Base-by-base conservation (phyloP, 1,284 basidiomycete genomes). In the Rhodotorula sp. region DNA sequence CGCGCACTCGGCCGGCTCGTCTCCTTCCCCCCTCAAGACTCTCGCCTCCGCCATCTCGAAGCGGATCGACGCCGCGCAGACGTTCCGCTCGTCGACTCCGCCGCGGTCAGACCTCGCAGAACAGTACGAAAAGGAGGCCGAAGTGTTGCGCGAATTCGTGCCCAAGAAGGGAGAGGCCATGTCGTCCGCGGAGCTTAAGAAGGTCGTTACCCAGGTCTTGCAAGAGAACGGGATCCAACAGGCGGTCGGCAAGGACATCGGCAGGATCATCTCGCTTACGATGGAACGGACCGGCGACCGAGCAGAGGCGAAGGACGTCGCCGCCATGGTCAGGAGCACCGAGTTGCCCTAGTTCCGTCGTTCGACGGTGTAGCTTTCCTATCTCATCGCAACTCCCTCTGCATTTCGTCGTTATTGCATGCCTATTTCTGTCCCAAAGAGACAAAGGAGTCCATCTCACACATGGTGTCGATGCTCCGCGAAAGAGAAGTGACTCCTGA, bases 211-310 rank as follows among this genome's bases (percentile, higher is more conserved):
- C 45, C 61, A 65, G 44, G 59, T 65, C 10, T 30, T 71, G 37
- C 12, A n/a, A 15, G 59, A 53, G 42, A 64, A 68, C 55, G 62
- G 58, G 37, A 18, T 72, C 54, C 44, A 57, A 33, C 55, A 59
- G 57, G 63, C 56, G 8, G 67, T 53, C 2, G 69, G 69, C 20
- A 70, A 71, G 64, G 67, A 74, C 53, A 60, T 69, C 29, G 73
- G 73, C 3, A 30, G 68, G 20, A 67, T 75, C 45, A 72, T 75
- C 60, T 62, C 69, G 59, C 49, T 68, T 12, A 68, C 70, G 22
- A 55, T 56, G 64, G 73, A 66, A 10, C 63, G 54, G 20, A 60
- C 49, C 12, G 71, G 65, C 10, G 73, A 72, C 33, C 65, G 64
- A 26, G 66, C 71, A 15, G 70, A 64, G 7, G 67, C 66, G 6